Evolutionary conservation across 2,329 filamentous ascomycete genomes (phyloP).

Genomic region (Beauveria varroae): DNA sequence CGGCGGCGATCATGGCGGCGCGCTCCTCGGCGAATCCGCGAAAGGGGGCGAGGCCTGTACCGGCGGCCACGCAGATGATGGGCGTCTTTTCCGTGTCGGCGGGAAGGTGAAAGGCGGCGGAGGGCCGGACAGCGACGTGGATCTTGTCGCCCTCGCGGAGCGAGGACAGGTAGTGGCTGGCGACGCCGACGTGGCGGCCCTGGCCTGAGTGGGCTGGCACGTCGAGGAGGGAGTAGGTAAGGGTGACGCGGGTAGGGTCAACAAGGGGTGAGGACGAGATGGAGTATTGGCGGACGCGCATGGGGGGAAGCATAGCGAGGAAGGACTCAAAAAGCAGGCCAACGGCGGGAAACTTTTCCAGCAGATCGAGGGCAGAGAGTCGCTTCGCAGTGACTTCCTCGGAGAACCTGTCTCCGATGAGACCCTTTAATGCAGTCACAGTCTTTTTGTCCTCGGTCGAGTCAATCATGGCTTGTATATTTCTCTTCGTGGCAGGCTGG

Average conservation of each 20-base stretch:
- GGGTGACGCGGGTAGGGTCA: constrained; percentile 47
- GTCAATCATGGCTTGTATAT: constrained; percentile 37
- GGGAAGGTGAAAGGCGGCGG: constrained; percentile 42
- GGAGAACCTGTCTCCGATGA: constrained; percentile 41
- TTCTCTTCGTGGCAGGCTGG: constrained; percentile 63
- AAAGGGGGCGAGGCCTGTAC: constrained; percentile 55
- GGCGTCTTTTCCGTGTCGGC: constrained; percentile 36
- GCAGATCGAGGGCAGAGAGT: constrained; percentile 59
- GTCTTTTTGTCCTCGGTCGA: constrained; percentile 39
- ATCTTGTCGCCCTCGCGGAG: constrained; percentile 37
- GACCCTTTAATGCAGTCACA: constrained; percentile 34
- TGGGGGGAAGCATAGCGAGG: constrained; percentile 64
- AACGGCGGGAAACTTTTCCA: constrained; percentile 55
- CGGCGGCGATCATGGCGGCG: constrained; percentile 40
- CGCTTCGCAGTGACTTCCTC: constrained; percentile 46
- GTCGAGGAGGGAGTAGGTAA: constrained; percentile 63
- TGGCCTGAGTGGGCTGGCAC: constrained; percentile 43
- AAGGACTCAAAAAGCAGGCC: constrained; percentile 58
- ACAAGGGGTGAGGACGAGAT: constrained; percentile 67
- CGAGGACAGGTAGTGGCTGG: constrained; percentile 51
- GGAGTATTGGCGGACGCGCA: constrained; percentile 72
- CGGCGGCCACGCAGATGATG: constrained; percentile 43
- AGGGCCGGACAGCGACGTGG: constrained; percentile 41
- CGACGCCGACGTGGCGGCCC: constrained; percentile 49
- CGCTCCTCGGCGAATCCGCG: constrained; percentile 57